Evolutionary conservation across 352 stramenopile genomes (phyloP), one percentile per base, ranked within the genome.

Genomic region (Halophytophthora batemanensis): DNA sequence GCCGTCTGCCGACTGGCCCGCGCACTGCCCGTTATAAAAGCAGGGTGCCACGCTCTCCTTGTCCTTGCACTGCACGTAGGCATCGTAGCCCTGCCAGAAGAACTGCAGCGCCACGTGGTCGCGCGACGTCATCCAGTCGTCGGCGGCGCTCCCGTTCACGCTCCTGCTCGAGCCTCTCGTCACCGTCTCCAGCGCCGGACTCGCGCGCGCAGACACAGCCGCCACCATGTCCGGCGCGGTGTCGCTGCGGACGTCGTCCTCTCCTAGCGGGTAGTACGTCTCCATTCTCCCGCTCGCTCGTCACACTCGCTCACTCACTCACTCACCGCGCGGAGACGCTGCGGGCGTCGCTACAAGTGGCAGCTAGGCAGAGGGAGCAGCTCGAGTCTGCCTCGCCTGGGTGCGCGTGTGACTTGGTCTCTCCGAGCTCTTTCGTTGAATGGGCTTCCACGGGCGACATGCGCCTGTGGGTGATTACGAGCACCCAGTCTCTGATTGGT

Each of bases 41-140:
- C 73, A 85, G 29, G 73, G 73, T 5, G 61, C 71, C 15, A 82
- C 66, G 53, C 66, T 81, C 55, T 85, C 73, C 45, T 67, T 67
- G 33, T 64, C 48, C 50, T 66, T 71, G 45, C 62, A 77, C 18
- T 69, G 56, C 25, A 79, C 71, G 50, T 83, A 85, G 18, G 76
- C 71, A 45, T 83, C 73, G 48, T 83, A 83, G 19, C 76, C 73
- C 47, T 87, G 76, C 73, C 76, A 87, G 59, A 79, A 87, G 35
- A 87, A 71, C 53, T 85, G 76, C 40, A 87, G 52, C 29, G 76
- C 71, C 12, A 83, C 43, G 15, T 77, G 68, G 66, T 82, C 71
- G 25, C 50, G 74, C 7, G 71, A 85, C 37, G 62, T 82, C 34
- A 75, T 66, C 54, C 54, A 69, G 2, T 47, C 29, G n/a, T n/a